These are phyloP conservation scores for Plantago major DNA, from an alignment of 257 asterid species.

Conservation along the genomic window DNA sequence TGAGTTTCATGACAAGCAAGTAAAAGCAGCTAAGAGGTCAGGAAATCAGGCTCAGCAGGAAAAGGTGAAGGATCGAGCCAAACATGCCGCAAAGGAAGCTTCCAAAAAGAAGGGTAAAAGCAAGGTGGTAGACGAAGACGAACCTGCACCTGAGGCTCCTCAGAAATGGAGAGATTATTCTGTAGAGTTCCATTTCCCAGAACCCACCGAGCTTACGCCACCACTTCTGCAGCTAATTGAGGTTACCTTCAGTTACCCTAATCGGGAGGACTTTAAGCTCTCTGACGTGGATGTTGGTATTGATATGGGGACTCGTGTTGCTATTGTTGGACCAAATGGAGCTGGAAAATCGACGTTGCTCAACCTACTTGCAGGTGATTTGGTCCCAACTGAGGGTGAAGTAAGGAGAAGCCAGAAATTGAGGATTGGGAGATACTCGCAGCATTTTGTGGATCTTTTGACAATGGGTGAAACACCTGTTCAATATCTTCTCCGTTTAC, in stretches of 20 bases:
- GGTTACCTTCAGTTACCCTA: slow-evolving; percentile 58
- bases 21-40: slow-evolving; percentile 5
- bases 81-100: slow-evolving; percentile 45
- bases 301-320: slow-evolving; percentile 71
- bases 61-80: slow-evolving; percentile 48
- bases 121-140: slow-evolving; percentile 44
- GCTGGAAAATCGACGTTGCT: slow-evolving; percentile 68
- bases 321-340: slow-evolving; percentile 67
- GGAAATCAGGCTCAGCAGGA: not conserved
- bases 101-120: slow-evolving; percentile 44
- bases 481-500: slow-evolving; percentile 55
- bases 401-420: slow-evolving; percentile 33
- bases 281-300: slow-evolving; percentile 61
- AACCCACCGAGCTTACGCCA: slow-evolving; percentile 61
- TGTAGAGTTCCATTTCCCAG: slow-evolving; percentile 67
- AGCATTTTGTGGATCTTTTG: slow-evolving; percentile 61
- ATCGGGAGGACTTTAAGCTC: slow-evolving; percentile 46
- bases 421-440: slow-evolving; percentile 42
- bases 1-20: slow-evolving; percentile 50
- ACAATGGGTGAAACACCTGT: slow-evolving; percentile 63
- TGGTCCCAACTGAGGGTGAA: slow-evolving; percentile 34
- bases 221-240: slow-evolving; percentile 62
- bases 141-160: slow-evolving; percentile 44
- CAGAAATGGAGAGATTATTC: slow-evolving; percentile 57
- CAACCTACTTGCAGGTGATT: slow-evolving; percentile 54